Base-by-base conservation (phyloP, 2,329 filamentous ascomycete genomes). In the Sclerotinia spermophila region DNA sequence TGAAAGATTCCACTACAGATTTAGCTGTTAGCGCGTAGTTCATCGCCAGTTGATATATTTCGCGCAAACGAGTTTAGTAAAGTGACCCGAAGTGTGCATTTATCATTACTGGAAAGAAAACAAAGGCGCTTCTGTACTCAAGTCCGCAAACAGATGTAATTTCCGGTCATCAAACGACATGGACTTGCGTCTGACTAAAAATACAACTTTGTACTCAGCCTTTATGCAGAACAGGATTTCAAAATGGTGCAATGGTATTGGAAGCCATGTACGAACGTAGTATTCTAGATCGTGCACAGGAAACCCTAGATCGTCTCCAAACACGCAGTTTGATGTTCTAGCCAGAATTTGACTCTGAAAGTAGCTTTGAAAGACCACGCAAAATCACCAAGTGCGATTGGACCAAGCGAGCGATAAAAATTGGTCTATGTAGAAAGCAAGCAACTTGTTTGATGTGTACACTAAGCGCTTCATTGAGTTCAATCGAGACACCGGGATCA, bases 1-100 rank as follows among this genome's bases (percentile, higher is more conserved):
- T 1, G 85, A 86, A 11, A 96, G 81, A 76, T 96, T 86, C 86
- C 90, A 91, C 35, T 81, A 81, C 21, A 84, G 24, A 21, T 42
- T 65, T 21, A 35, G 27, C 8, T 44, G 13, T 51, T 44, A 53
- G 58, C n/a, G 44, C 40, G 48, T n/a, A 55, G 44, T 38, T 10
- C 3, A 40, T 30, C n/a, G n/a, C 35, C 33, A 66, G 7, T 53
- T 10, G 35, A 53, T 15, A 65, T 10, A 40, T 30, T 24, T 24
- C 5, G n/a, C n/a, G 45, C 5, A 3, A 38, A 30, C n/a, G 17
- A 21, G n/a, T 53, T 21, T 42, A 3, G 35, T n/a, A 51, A 6
- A 53, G 40, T 40, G 13, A 21, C 24, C 24, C 30, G 40, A 53
- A 38, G 10, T 44, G 33, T 27, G 53, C 38, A 35, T 21, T 48